phyloP scores from a whole-genome alignment of 1,284 basidiomycete genomes.

The Termitomyces sp. region DNA sequence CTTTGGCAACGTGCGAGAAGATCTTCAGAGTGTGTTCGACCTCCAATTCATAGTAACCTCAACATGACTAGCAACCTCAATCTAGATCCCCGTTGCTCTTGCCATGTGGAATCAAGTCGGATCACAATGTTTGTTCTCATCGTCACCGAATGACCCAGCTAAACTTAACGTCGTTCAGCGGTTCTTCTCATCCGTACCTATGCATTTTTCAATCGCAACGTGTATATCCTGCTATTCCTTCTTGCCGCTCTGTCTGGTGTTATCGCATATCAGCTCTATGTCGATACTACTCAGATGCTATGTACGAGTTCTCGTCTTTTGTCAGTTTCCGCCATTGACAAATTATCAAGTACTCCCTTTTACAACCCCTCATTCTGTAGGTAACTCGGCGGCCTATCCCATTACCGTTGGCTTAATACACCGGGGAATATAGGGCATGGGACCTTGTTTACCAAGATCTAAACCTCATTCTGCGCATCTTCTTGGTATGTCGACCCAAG shows the following conservation, averaged over 20 bases:
- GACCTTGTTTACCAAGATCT: constrained; percentile 72
- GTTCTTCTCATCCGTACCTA: constrained; percentile 77
- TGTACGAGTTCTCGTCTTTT: constrained; percentile 36
- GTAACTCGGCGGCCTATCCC: constrained; percentile 18
- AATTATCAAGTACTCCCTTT: constrained; percentile 57
- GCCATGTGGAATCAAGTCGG: constrained; percentile 84
- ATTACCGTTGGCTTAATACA: constrained; percentile 1
- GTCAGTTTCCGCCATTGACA: neutral
- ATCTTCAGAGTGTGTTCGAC: constrained; percentile 48
- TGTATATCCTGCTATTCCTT: constrained; percentile 56
- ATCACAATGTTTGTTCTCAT: constrained; percentile 54
- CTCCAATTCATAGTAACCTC: constrained; percentile 5
- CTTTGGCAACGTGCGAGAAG: constrained; percentile 52
- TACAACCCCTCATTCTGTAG: constrained; percentile 53
- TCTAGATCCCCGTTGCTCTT: constrained; percentile 68
- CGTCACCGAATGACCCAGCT: neutral
- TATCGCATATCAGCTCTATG: constrained; percentile 73
- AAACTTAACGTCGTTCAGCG: constrained; percentile 30
- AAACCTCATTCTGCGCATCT: constrained; percentile 75
- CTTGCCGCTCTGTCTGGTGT: constrained; percentile 60
- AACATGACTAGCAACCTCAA: constrained; percentile 1
- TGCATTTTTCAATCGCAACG: constrained; percentile 76
- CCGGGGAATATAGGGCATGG: constrained; percentile 33
- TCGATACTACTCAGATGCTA: constrained; percentile 69
- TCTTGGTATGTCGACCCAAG: constrained; percentile 41